These are phyloP conservation scores for Talaromyces funiculosus DNA, from an alignment of 2,329 filamentous ascomycete genomes.

Conservation along the genomic window DNA sequence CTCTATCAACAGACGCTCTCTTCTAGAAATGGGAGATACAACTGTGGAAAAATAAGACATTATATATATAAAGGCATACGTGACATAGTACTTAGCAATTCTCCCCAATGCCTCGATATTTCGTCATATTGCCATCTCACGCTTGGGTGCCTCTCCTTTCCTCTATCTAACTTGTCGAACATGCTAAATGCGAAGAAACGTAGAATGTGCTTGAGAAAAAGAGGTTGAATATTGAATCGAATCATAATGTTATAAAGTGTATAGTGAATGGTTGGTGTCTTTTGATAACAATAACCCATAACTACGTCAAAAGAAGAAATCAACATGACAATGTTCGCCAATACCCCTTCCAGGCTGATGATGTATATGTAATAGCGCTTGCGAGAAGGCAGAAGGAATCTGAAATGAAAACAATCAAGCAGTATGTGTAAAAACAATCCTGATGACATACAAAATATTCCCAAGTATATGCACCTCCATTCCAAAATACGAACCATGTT, in stretches of 20 bases:
- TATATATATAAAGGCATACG: no score
- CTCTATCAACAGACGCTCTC: no score
- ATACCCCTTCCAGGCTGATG: background rate
- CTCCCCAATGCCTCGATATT: no score
- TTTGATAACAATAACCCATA: background rate
- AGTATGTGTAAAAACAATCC: conserved; percentile 10
- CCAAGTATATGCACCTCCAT: conserved; percentile 13
- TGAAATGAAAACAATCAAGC: background rate
- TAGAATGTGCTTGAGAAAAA: background rate
- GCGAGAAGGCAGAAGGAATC: background rate
- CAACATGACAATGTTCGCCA: conserved; percentile 1
- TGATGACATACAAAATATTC: conserved; percentile 9
- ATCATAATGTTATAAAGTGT: background rate
- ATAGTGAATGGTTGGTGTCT: background rate
- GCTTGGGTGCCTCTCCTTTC: background rate
- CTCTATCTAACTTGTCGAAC: background rate
- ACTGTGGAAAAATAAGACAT: no score
- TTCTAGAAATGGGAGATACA: no score
- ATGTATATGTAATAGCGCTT: conserved; percentile 1
- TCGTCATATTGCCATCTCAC: background rate
- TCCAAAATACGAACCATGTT: background rate
- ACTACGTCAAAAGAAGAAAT: background rate
- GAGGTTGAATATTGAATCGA: background rate
- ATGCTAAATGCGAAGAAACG: background rate
- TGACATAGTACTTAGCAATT: no score